Conservation (phyloP, 1,284 basidiomycete genomes). For the Termitomyces sp. region DNA sequence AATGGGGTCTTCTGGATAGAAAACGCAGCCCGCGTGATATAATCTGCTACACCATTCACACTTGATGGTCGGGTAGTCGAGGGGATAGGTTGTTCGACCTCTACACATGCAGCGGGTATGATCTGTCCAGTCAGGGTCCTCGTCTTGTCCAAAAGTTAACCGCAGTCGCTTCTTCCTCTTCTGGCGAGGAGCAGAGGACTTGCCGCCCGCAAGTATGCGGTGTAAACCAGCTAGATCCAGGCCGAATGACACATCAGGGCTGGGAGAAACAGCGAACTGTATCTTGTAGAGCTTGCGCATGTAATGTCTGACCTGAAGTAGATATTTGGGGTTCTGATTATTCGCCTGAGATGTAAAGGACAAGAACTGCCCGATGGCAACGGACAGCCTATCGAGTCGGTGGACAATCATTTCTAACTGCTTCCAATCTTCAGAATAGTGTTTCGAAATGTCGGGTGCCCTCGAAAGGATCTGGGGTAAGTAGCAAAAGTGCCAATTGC, state of each 20-base stretch:
- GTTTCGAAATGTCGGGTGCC: conserved; percentile 69
- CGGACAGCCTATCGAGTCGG: conserved; percentile 65
- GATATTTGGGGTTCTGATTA: conserved; percentile 66
- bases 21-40: conserved; percentile 75
- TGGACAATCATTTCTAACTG: conserved; percentile 73
- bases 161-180: conserved; percentile 64
- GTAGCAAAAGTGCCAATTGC: conserved; percentile 76
- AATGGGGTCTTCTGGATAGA: conserved; percentile 42
- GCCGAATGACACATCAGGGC: conserved; percentile 71
- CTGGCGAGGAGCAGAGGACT: conserved; percentile 45
- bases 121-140: conserved; percentile 67
- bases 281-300: conserved; percentile 83
- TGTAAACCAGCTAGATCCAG: conserved; percentile 75
- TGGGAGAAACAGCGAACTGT: conserved; percentile 75
- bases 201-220: conserved; percentile 66
- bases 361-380: conserved; percentile 72
- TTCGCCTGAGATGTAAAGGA: conserved; percentile 59
- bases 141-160: conserved; percentile 72
- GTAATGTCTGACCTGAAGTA: conserved; percentile 77
- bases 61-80: conserved; percentile 55
- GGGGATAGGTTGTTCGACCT: conserved; percentile 55
- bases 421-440: conserved; percentile 73
- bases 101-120: conserved; percentile 77
- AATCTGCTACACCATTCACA: conserved; percentile 60
- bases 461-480: conserved; percentile 60